Conservation (phyloP, 768 basidiomycete genomes). For the Paxillus ammoniavirescens region DNA sequence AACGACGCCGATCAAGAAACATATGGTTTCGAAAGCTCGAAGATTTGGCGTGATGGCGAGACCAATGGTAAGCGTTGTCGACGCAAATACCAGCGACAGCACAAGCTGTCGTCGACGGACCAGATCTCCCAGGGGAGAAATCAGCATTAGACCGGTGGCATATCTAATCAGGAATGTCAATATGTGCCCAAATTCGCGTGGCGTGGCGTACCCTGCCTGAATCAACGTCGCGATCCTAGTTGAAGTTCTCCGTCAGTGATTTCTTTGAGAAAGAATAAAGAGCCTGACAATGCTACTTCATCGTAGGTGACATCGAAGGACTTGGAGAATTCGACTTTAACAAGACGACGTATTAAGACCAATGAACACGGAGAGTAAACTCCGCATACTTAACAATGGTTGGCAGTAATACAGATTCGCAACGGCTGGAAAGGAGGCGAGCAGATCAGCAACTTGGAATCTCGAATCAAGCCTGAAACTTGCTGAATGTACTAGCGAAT, state of each 20-base stretch:
- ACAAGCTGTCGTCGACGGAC: conserved; percentile 72
- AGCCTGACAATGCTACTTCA: conserved; percentile 32
- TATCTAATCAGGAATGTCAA: conserved; percentile 44
- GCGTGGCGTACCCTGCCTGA: conserved; percentile 56
- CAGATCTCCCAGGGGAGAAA: conserved; percentile 83
- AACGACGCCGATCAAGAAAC: conserved; percentile 67
- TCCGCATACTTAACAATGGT: conserved; percentile 63
- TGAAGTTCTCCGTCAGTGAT: background rate
- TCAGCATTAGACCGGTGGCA: conserved; percentile 66
- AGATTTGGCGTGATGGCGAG: conserved; percentile 62
- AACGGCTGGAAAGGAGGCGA: conserved; percentile 39
- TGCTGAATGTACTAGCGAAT: conserved; percentile 51
- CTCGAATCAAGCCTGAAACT: background rate
- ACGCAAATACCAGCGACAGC: conserved; percentile 52
- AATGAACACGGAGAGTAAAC: background rate
- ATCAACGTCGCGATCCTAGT: conserved; percentile 61
- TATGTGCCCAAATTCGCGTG: background rate
- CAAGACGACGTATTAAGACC: background rate
- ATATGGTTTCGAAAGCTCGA: conserved; percentile 60
- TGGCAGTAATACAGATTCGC: conserved; percentile 86
- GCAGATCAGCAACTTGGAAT: background rate
- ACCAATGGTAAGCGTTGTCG: conserved; percentile 65
- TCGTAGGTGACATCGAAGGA: conserved; percentile 39
- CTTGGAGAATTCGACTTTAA: conserved; percentile 33
- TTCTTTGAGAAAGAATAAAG: background rate